Evolutionary conservation across 331 rosid genomes (phyloP).

Genomic region (Dryas integrifolia): DNA sequence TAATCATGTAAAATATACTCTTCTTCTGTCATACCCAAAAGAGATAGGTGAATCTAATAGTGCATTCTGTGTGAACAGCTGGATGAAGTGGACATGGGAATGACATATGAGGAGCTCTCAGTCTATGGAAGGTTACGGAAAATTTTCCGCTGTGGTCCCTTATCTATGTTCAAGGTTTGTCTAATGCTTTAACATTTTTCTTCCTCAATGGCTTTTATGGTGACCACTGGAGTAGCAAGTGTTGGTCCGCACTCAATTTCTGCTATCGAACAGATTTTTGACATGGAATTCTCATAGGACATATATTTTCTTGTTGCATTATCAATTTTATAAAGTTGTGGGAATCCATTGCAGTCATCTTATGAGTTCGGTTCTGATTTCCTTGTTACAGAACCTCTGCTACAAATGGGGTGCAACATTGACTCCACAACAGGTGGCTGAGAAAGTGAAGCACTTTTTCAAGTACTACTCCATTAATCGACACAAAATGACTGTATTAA

Average conservation of each 20-base stretch:
- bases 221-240: background rate
- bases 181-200: background rate
- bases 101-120: conserved; percentile 94
- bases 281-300: background rate
- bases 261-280: background rate
- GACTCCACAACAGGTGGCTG: conserved; percentile 85
- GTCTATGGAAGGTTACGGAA: conserved; percentile 85
- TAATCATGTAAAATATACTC: background rate
- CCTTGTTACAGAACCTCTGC: conserved; percentile 63
- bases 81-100: conserved; percentile 98
- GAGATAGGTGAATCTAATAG: conserved; percentile 23
- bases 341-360: background rate
- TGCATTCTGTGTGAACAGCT: conserved; percentile 48
- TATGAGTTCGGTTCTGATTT: background rate
- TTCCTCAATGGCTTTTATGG: background rate
- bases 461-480: conserved; percentile 87
- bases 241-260: background rate
- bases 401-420: conserved; percentile 75
- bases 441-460: conserved; percentile 88
- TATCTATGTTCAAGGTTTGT: conserved; percentile 75
- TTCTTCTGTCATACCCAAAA: background rate
- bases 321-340: background rate
- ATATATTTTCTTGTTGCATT: background rate
- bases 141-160: conserved; percentile 86
- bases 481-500: conserved; percentile 87